phyloP scores from a whole-genome alignment of 192 early-diverging fungal species.

The Podochytrium sp. region DNA sequence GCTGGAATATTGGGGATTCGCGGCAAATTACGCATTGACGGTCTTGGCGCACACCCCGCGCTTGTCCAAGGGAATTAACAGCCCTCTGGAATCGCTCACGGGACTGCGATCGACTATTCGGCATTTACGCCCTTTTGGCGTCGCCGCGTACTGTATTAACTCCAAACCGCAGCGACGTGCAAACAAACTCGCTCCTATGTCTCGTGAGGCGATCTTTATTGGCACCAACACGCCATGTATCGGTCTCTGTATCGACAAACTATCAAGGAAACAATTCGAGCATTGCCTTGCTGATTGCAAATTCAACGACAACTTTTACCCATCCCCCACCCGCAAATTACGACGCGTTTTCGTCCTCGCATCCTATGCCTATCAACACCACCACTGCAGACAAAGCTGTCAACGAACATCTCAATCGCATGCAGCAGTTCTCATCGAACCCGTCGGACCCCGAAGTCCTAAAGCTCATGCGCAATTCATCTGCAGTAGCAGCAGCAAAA shows the following conservation, averaged over 20 bases:
- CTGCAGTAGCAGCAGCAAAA: too few species aligned
- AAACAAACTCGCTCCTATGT: not conserved
- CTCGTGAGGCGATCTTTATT: not conserved
- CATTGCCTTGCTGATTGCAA: not conserved
- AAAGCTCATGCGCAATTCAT: too few species aligned
- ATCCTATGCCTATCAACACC: too few species aligned
- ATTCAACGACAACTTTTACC: not conserved
- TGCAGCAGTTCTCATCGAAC: too few species aligned
- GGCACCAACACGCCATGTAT: not conserved
- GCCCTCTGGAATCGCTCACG: not conserved
- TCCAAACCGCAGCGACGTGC: not conserved
- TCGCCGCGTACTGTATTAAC: not conserved
- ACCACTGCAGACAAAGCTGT: too few species aligned
- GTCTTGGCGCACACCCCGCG: not conserved
- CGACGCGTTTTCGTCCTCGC: too few species aligned
- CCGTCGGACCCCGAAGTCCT: too few species aligned
- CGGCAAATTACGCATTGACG: not conserved
- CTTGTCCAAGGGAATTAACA: not conserved
- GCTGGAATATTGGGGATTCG: not conserved
- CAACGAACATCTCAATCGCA: too few species aligned
- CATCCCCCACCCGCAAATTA: too few species aligned
- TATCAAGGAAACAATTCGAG: not conserved
- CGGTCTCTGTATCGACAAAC: not conserved
- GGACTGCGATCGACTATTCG: not conserved
- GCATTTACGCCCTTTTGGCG: not conserved